A percentile compares a stretch with the other conserved stretches of the same genome.
phyloP scores from a whole-genome alignment of 495 filamentous ascomycete species.

The Podospora conica region DNA sequence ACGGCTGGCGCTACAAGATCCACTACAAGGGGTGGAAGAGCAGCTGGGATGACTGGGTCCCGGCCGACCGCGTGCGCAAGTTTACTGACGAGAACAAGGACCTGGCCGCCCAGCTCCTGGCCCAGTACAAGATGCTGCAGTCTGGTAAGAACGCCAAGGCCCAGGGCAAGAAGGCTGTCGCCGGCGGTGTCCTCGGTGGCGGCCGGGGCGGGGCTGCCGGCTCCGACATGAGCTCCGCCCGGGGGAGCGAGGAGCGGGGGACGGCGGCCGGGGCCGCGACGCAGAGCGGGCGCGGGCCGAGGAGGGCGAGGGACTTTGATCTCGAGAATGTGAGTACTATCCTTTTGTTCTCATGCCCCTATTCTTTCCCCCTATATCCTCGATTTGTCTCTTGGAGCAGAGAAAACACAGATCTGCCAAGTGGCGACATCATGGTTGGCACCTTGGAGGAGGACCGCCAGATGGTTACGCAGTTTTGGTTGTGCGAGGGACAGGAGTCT shows the following conservation, averaged over 20 bases:
- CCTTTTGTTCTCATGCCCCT: slow-evolving; percentile 20
- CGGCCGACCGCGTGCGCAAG: slow-evolving; percentile 89
- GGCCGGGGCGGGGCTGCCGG: slow-evolving; percentile 45
- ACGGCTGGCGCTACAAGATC: slow-evolving; percentile 75
- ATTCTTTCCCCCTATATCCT: background rate
- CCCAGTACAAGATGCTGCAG: slow-evolving; percentile 45
- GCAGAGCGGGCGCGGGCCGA: slow-evolving; percentile 59
- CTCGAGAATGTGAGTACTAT: slow-evolving; percentile 68
- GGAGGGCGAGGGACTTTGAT: slow-evolving; percentile 67
- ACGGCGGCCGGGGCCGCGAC: slow-evolving; percentile 59
- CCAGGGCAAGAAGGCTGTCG: slow-evolving; percentile 46
- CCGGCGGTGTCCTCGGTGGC: slow-evolving; percentile 27
- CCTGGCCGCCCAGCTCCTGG: slow-evolving; percentile 61
- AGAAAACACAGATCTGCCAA: background rate
- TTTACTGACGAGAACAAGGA: slow-evolving; percentile 90
- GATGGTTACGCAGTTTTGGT: background rate
- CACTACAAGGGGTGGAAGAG: slow-evolving; percentile 99
- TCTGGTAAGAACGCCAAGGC: slow-evolving; percentile 42
- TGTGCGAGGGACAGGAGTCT: background rate
- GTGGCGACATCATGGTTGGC: background rate
- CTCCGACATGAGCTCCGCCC: slow-evolving; percentile 71
- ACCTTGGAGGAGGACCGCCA: background rate
- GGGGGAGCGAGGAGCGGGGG: slow-evolving; percentile 76
- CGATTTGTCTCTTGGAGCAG: background rate
- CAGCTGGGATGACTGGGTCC: slow-evolving; percentile 99